Percentiles rank a stretch among this genome's conserved stretches.
phyloP scores from a whole-genome alignment of 345 rosid genomes.

The Acer saccharum region DNA sequence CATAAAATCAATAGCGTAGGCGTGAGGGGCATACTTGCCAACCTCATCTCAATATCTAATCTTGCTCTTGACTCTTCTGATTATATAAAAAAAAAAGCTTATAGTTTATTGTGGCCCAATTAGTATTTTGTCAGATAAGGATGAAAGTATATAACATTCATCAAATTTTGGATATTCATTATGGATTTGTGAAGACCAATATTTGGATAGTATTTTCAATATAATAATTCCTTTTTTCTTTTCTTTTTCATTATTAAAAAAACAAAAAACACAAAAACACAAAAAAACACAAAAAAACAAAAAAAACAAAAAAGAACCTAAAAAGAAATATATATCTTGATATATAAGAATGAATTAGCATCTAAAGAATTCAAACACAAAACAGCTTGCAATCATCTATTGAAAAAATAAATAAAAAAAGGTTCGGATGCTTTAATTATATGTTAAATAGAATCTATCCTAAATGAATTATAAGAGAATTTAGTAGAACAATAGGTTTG shows the following conservation, averaged over 20 bases:
- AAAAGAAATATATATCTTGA: conserved; percentile 4
- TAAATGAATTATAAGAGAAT: conserved; percentile 32
- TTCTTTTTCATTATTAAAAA: too few relatives aligned
- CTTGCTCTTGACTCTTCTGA: not conserved
- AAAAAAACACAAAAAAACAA: too few relatives aligned
- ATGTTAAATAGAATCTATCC: conserved; percentile 25
- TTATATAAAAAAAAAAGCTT: not conserved
- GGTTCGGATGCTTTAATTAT: conserved; percentile 12
- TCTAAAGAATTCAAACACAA: conserved; percentile 20
- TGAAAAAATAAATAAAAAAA: not conserved
- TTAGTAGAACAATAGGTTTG: conserved; percentile 26
- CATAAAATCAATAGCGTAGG: too few relatives aligned
- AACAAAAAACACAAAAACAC: too few relatives aligned
- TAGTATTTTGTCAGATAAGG: not conserved
- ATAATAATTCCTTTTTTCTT: not conserved
- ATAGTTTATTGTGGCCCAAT: conserved; percentile 1
- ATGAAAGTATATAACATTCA: conserved; percentile 1
- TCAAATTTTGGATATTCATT: not conserved
- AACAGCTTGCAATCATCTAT: conserved; percentile 33
- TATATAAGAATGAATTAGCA: conserved; percentile 22
- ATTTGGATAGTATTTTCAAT: not conserved
- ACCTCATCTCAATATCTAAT: too few relatives aligned
- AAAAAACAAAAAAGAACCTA: too few relatives aligned
- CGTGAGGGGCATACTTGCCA: too few relatives aligned
- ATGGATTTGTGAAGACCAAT: not conserved